Percentiles rank a stretch among this genome's conserved stretches.
Conservation (phyloP, 2,329 filamentous ascomycete species). For the Apiospora kogelbergensis region DNA sequence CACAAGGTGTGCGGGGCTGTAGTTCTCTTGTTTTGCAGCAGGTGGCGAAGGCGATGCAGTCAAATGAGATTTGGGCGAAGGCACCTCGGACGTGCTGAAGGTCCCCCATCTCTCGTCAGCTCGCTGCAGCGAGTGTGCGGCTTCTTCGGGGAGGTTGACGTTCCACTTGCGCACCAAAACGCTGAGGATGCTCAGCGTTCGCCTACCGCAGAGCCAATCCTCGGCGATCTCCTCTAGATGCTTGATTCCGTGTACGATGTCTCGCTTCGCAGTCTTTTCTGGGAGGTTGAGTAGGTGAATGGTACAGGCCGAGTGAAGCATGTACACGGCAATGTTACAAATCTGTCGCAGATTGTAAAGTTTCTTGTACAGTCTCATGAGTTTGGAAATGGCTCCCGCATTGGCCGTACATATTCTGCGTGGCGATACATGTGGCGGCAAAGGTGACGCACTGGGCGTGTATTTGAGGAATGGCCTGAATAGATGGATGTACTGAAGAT, state of each 20-base stretch:
- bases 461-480: conserved; percentile 96
- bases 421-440: conserved; percentile 85
- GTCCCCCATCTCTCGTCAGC: conserved; percentile 79
- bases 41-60: conserved; percentile 26
- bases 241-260: conserved; percentile 87
- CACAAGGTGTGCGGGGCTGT: background rate
- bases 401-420: conserved; percentile 89
- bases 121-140: conserved; percentile 69
- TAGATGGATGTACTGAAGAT: conserved; percentile 91
- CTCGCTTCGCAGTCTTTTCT: conserved; percentile 84
- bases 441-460: conserved; percentile 73
- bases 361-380: conserved; percentile 93
- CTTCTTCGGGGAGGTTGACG: conserved; percentile 83
- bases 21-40: conserved; percentile 21
- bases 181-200: conserved; percentile 82
- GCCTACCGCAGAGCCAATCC: conserved; percentile 86
- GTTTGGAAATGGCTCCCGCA: conserved; percentile 84
- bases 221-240: conserved; percentile 95
- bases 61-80: conserved; percentile 46
- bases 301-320: conserved; percentile 89
- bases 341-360: conserved; percentile 90
- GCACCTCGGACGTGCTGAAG: conserved; percentile 62
- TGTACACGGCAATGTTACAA: conserved; percentile 95
- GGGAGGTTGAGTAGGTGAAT: conserved; percentile 92
- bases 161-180: conserved; percentile 88